Base-by-base conservation (phyloP, 441 rosid genomes). In the Erodium texanum region DNA sequence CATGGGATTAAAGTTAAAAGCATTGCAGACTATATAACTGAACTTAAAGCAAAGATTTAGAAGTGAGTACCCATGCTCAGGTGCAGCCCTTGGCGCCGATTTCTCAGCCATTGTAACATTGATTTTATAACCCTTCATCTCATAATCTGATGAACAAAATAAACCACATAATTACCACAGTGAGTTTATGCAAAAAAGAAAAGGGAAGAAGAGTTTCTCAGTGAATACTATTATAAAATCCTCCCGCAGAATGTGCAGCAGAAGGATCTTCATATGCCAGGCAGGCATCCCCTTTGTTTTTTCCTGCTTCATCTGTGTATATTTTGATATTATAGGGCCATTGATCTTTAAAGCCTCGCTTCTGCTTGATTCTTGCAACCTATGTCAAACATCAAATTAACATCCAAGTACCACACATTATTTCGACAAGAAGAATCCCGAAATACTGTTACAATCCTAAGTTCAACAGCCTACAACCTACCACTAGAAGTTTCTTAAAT, bases 331-430 rank as follows among this genome's bases (percentile, higher is more conserved):
- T 91, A 84, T 88, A 94, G 3, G 97, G 97, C 99, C 97, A 92
- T 69, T 94, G 97, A 82, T 92, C 97, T 78, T 92, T 94, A 74
- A 84, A 92, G 22, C 99, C 99, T 61, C 96, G 83, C 83, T 94
- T 94, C 80, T 94, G 97, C 86, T 94, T 94, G 71, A 91, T 85
- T 84, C 92, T 83, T 79, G 89, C 94, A 77, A 94, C 96, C 99
- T 94, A 81, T n/a, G 18, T 20, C 24, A 43, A 43, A 24, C 14
- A 72, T 8, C 74, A 12, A 1, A 16, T 45, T 11, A 68, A 54
- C 15, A 58, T 9, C 10, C 54, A 3, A 45, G 54, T 38, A 20
- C 59, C 2, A 45, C 2, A 20, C 43, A 67, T 18, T 4, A 41
- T 1, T 5, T 10, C 45, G 8, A 38, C 45, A 27, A 1, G 29